phyloP scores from a whole-genome alignment of 257 asterid species.

The Scutellaria barbata region DNA sequence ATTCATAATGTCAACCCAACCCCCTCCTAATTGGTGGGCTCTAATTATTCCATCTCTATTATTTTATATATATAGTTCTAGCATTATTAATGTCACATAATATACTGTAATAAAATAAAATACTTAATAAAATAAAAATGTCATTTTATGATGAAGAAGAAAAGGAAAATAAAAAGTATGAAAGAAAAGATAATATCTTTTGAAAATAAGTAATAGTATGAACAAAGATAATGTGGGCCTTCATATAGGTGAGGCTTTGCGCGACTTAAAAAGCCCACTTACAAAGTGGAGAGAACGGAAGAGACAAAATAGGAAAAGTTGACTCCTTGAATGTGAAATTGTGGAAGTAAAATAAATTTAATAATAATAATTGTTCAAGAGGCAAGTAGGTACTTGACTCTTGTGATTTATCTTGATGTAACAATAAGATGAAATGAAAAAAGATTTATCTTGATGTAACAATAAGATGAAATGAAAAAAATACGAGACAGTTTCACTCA shows the following conservation, averaged over 20 bases:
- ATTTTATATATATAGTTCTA: neutral
- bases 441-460: no score
- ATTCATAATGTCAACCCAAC: slow-evolving; percentile 41
- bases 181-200: neutral
- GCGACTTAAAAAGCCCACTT: slow-evolving; percentile 34
- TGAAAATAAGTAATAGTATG: neutral
- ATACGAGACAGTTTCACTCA: no score
- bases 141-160: neutral
- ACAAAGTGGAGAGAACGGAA: neutral
- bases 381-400: no score
- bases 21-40: slow-evolving; percentile 38
- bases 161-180: neutral
- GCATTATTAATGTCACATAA: no score
- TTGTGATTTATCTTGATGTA: no score
- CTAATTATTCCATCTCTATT: neutral
- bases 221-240: slow-evolving; percentile 38
- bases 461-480: no score
- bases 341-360: neutral
- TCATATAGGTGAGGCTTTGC: slow-evolving; percentile 5
- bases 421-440: no score
- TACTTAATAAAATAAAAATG: no score
- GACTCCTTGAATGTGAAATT: slow-evolving; percentile 14
- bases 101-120: no score
- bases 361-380: no score
- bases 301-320: slow-evolving; percentile 6